Evolutionary conservation across 306 rosid species (phyloP), one percentile per base, ranked within the genome.

Genomic region (Medicago truncatula): DNA sequence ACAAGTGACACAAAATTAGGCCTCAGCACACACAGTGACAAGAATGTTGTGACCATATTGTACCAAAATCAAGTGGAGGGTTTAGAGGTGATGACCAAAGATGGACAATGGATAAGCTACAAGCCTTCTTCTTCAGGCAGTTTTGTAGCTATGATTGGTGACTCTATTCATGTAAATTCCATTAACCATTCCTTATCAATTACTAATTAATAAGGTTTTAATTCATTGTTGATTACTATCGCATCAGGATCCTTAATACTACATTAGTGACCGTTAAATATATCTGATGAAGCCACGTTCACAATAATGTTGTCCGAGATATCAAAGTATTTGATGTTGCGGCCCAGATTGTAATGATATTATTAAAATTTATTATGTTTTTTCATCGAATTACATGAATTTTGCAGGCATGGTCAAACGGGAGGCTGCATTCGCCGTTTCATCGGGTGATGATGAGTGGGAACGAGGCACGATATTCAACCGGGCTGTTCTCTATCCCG

Each of bases 401-500:
- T 38, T 67, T 78, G 74, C 46, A 90, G 97, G 97, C 98, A 43
- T 89, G 95, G 97, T 28, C 89, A 71, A 90, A 93, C 10, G 95
- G 97, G 1, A 67, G 93, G 77, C 12, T 90, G 14, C 83, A 90
- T 80, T 76, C 95, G 4, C 79, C 96, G 0, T 31, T 62, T 77
- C 98, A 90, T 60, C 36, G 93, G 8, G 98, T 90, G 64, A 86
- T 90, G 92, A 86, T 90, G 89, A 85, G 34, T 0, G 93, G 98
- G 53, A 82, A 84, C 53, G 87, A 85, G 17, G 90, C 83, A 14
- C 89, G 98, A 81, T 93, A 90, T 75, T 84, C 93, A 1, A 39
- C 58, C 3, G 95, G 89, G 52, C 17, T 93, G 64, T 89, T 90
- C 81, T 83, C 96, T 3, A 4, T 85, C 43, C 97, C 96, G 1